Percentiles rank a stretch among this genome's conserved stretches.
phyloP scores from a whole-genome alignment of 1,139 yeast species.

The Suhomyces bokatorum region DNA sequence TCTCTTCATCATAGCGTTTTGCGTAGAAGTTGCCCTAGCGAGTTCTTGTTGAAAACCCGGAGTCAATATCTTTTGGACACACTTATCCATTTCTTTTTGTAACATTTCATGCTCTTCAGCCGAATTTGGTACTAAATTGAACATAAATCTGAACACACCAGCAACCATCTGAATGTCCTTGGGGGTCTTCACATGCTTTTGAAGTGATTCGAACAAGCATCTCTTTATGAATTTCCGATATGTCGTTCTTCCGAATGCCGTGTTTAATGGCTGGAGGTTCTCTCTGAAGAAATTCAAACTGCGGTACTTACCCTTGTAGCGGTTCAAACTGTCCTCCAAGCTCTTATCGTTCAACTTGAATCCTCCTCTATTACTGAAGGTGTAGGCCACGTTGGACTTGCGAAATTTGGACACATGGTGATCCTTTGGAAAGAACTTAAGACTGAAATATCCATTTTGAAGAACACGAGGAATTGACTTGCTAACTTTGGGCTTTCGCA shows the following conservation, averaged over 20 bases:
- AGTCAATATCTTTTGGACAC: slow-evolving; percentile 31
- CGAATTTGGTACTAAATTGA: slow-evolving; percentile 17
- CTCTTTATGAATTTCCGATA: slow-evolving; percentile 30
- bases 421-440: slow-evolving; percentile 27
- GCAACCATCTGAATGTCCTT: slow-evolving; percentile 22
- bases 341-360: slow-evolving; percentile 28
- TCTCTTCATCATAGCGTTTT: slow-evolving; percentile 68
- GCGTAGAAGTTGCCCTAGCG: slow-evolving; percentile 63
- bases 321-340: slow-evolving; percentile 23
- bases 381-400: slow-evolving; percentile 43
- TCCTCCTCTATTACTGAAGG: slow-evolving; percentile 34
- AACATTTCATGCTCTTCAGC: slow-evolving; percentile 31
- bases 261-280: slow-evolving; percentile 31
- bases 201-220: slow-evolving; percentile 24
- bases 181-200: slow-evolving; percentile 14
- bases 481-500: slow-evolving; percentile 16
- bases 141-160: slow-evolving; percentile 27
- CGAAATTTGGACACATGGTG: slow-evolving; percentile 32
- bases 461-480: slow-evolving; percentile 25
- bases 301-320: slow-evolving; percentile 32
- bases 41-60: slow-evolving; percentile 27
- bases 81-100: slow-evolving; percentile 26
- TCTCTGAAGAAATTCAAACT: slow-evolving; percentile 26
- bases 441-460: slow-evolving; percentile 23
- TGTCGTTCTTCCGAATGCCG: slow-evolving; percentile 36